These are phyloP conservation scores for Trematosphaeria pertusa DNA, from an alignment of 2,329 filamentous ascomycete species.

Conservation along the genomic window DNA sequence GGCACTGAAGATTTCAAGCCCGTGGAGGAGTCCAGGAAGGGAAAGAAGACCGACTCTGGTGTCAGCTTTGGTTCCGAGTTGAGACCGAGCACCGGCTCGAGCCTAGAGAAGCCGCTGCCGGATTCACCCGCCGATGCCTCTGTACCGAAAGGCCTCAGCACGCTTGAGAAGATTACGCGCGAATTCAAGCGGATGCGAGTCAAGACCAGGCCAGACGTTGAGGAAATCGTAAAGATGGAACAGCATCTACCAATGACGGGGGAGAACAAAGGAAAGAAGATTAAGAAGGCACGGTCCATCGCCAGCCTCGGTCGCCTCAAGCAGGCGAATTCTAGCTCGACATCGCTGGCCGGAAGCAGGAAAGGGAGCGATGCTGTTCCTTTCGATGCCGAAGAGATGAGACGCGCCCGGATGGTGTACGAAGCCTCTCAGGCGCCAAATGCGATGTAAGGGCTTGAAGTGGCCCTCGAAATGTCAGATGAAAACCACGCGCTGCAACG, in stretches of 20 bases:
- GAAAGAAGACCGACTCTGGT: constrained; percentile 68
- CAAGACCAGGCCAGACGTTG: constrained; percentile 59
- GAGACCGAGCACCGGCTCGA: constrained; percentile 38
- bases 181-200: constrained; percentile 66
- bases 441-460: neutral
- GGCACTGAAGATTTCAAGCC: constrained; percentile 45
- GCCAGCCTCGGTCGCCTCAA: constrained; percentile 29
- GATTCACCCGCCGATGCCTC: constrained; percentile 24
- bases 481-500: neutral
- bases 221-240: constrained; percentile 51
- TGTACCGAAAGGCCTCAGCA: constrained; percentile 50
- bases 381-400: constrained; percentile 47
- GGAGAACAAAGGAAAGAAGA: constrained; percentile 40
- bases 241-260: constrained; percentile 24
- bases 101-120: constrained; percentile 31
- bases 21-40: constrained; percentile 48
- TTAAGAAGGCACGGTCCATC: constrained; percentile 47
- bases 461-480: neutral
- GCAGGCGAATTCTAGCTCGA: constrained; percentile 38
- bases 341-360: constrained; percentile 37
- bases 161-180: constrained; percentile 66
- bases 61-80: constrained; percentile 62
- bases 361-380: constrained; percentile 42
- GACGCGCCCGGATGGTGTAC: constrained; percentile 44
- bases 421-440: constrained; percentile 25